Base-by-base conservation (phyloP, 306 rosid genomes). In the Pyrus bretschneideri region DNA sequence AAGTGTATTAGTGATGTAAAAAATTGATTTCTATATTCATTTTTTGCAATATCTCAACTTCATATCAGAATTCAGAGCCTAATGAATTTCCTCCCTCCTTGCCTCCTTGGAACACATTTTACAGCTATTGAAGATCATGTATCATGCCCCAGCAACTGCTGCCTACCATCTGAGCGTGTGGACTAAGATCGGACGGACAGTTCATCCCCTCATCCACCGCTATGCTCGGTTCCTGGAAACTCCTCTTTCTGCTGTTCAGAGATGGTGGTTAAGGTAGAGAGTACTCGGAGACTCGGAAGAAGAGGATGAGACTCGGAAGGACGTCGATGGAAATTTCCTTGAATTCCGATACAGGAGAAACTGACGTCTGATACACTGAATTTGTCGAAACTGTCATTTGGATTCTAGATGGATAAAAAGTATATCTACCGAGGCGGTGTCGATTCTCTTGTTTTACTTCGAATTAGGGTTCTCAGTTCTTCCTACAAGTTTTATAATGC, bases 81-180 rank as follows among this genome's bases (percentile, higher is more conserved):
- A 25, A 61, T 52, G 67, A 9, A 29, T 42, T 61, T 7, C 35
- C 33, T 79, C 8, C 40, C 35, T 72, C 9, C 21, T 63, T 73
- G 76, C 40, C 44, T 72, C 9, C 30, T 59, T 73, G 76, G 69
- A 46, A 42, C 67, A 54, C 69, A 35, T 77, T 7, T 67, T 78
- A 29, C 92, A 92, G 97, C 87, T 94, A 55, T 78, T 94, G 87
- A 94, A 94, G 88, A 92, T 94, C 84, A 94, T 94, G 98, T 92
- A 94, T 79, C 91, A 88, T 29, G 95, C 90, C 57, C 98, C 97
- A 4, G 97, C 76, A 25, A 94, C 93, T 2, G 87, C 98, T 49
- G 76, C 87, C 60, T 94, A 94, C 85, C 97, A 94, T 82, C 94
- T 77, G 40, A 94, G 92, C 22, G 93, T 88, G 54, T 94, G 98